These are phyloP conservation scores for Neurospora sp. DNA, from an alignment of 495 filamentous ascomycete genomes.

Conservation along the genomic window DNA sequence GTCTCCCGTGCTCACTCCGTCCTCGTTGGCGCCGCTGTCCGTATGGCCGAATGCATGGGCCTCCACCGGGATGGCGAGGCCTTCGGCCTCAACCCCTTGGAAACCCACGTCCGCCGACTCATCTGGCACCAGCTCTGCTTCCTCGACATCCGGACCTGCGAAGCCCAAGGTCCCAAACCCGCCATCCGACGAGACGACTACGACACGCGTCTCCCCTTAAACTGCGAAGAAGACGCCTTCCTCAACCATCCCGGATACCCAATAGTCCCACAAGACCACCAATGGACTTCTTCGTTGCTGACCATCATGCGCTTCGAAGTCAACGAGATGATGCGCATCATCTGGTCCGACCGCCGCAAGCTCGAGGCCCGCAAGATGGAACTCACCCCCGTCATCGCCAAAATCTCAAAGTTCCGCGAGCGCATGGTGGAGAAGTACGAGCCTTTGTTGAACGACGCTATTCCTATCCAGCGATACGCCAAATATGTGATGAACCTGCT, in stretches of 20 bases:
- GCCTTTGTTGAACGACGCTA: constrained; percentile 43
- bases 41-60: constrained; percentile 69
- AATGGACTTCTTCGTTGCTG: constrained; percentile 59
- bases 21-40: constrained; percentile 56
- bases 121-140: constrained; percentile 70
- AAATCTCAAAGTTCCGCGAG: constrained; percentile 51
- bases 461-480: constrained; percentile 49
- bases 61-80: constrained; percentile 60
- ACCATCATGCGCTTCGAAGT: constrained; percentile 58
- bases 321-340: constrained; percentile 59
- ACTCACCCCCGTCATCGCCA: constrained; percentile 44
- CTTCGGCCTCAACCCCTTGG: constrained; percentile 54
- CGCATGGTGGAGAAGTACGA: constrained; percentile 51
- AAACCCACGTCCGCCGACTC: constrained; percentile 63
- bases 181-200: constrained; percentile 62
- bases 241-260: constrained; percentile 20
- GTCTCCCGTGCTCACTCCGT: constrained; percentile 63
- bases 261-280: constrained; percentile 31
- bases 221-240: constrained; percentile 54
- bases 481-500: constrained; percentile 51
- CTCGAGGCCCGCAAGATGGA: constrained; percentile 52
- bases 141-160: constrained; percentile 66
- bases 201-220: constrained; percentile 56
- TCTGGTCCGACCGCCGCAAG: constrained; percentile 52
- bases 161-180: constrained; percentile 61